phyloP scores from a whole-genome alignment of 352 stramenopile species.

The Thraustochytrium striatum region DNA sequence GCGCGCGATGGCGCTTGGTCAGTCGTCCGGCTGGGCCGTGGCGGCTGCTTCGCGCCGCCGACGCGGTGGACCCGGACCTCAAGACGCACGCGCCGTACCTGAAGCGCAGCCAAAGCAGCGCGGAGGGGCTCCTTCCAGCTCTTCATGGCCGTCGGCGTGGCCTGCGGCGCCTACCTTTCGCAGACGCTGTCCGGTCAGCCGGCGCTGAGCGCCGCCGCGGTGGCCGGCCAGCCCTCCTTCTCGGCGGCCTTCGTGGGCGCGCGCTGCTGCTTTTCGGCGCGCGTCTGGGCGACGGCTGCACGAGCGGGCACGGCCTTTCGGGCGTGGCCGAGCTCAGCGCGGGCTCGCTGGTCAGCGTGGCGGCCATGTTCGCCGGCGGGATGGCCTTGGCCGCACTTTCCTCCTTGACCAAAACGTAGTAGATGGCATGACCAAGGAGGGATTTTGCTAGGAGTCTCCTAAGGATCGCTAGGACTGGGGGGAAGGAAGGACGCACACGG shows the following conservation, averaged over 20 bases:
- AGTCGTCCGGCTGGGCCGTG: conserved; percentile 30
- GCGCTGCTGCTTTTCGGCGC: conserved; percentile 18
- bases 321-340: conserved; percentile 27
- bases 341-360: neutral
- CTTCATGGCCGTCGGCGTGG: conserved; percentile 7
- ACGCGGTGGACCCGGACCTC: conserved; percentile 6
- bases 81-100: conserved; percentile 1
- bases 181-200: conserved; percentile 6
- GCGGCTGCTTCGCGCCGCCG: neutral
- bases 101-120: neutral
- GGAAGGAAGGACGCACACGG: too few species aligned
- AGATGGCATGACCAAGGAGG: too few species aligned
- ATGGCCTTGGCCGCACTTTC: conserved; percentile 17
- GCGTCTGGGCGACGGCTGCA: conserved; percentile 34
- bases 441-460: too few species aligned
- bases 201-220: neutral
- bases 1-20: neutral
- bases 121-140: conserved; percentile 11
- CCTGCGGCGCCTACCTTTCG: neutral
- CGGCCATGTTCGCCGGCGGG: conserved; percentile 27
- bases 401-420: neutral
- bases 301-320: conserved; percentile 5
- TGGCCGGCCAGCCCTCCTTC: neutral
- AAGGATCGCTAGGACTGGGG: too few species aligned
- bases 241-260: conserved; percentile 8